phyloP scores from a whole-genome alignment of 805 yeast species.

The Kodamaea laetipori region DNA sequence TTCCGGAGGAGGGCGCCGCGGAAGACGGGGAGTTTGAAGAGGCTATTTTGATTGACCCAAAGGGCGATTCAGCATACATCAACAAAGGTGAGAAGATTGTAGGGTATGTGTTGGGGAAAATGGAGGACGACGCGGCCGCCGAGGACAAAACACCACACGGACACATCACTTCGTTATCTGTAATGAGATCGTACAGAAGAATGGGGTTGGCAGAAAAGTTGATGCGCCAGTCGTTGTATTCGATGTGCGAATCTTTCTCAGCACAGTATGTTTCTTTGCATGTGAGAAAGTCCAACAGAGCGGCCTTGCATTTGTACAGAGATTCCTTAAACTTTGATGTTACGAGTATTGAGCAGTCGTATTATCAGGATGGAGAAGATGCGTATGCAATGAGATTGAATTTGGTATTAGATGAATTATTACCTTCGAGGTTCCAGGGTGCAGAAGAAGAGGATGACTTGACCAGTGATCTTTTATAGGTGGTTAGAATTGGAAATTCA shows the following conservation, averaged over 20 bases:
- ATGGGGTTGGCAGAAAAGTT: constrained; percentile 92
- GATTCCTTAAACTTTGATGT: constrained; percentile 85
- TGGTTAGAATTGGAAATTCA: too few relatives aligned
- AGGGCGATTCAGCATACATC: constrained; percentile 67
- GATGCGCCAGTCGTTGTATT: constrained; percentile 82
- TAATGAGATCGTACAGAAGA: constrained; percentile 92
- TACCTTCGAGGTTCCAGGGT: constrained; percentile 58
- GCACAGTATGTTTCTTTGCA: constrained; percentile 88
- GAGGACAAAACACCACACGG: constrained; percentile 81
- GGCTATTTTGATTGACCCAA: constrained; percentile 35
- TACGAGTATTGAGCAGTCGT: constrained; percentile 77
- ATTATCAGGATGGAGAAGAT: constrained; percentile 96
- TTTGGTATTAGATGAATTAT: constrained; percentile 58
- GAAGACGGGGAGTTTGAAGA: constrained; percentile 22
- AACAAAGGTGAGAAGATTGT: constrained; percentile 76
- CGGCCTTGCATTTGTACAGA: constrained; percentile 88
- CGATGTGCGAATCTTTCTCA: constrained; percentile 76
- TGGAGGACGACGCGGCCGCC: constrained; percentile 91
- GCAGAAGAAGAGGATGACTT: constrained; percentile 58
- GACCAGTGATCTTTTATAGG: constrained; percentile 29
- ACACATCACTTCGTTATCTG: constrained; percentile 90
- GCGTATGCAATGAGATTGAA: constrained; percentile 91
- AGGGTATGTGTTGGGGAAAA: constrained; percentile 94
- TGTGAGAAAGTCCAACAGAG: constrained; percentile 89
- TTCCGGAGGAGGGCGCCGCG: constrained; percentile 30